phyloP scores from a whole-genome alignment of 139 green algal species.

The Astrephomene gubernaculifera region DNA sequence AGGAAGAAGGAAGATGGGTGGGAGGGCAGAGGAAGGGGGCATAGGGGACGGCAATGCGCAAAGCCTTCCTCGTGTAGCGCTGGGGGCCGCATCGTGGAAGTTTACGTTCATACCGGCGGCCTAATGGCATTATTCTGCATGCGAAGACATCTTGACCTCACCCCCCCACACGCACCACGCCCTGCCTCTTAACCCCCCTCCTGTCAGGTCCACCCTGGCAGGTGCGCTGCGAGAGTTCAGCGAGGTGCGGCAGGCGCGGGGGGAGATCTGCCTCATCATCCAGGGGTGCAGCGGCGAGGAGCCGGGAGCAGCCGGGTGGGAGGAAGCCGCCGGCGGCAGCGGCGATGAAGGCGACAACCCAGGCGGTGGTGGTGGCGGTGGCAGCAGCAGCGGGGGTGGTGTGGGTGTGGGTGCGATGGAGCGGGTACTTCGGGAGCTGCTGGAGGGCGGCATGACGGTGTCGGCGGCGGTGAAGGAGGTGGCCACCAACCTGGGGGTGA shows the following conservation, averaged over 20 bases:
- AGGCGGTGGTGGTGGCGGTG: slow-evolving; percentile 14
- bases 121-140: neutral
- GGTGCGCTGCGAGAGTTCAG: slow-evolving; percentile 39
- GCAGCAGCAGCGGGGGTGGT: neutral
- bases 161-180: neutral
- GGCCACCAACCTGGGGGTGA: slow-evolving; percentile 50
- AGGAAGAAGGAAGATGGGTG: neutral
- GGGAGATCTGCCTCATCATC: slow-evolving; percentile 83
- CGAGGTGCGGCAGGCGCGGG: slow-evolving; percentile 44
- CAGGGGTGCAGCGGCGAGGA: slow-evolving; percentile 46
- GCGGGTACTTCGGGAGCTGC: slow-evolving; percentile 46
- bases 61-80: neutral
- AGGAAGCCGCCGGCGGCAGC: no score
- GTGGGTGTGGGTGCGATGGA: slow-evolving; percentile 28
- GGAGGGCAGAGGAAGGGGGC: neutral
- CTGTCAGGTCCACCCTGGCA: slow-evolving; percentile 42
- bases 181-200: neutral
- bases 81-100: neutral
- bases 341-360: neutral
- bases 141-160: neutral
- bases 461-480: slow-evolving; percentile 49
- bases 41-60: neutral
- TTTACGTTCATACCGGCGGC: neutral
- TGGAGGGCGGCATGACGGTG: slow-evolving; percentile 23
- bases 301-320: no score